Evolutionary conservation across 2,329 filamentous ascomycete species (phyloP), one percentile per base, ranked within the genome.

Genomic region (Alternaria novae-zelandiae): DNA sequence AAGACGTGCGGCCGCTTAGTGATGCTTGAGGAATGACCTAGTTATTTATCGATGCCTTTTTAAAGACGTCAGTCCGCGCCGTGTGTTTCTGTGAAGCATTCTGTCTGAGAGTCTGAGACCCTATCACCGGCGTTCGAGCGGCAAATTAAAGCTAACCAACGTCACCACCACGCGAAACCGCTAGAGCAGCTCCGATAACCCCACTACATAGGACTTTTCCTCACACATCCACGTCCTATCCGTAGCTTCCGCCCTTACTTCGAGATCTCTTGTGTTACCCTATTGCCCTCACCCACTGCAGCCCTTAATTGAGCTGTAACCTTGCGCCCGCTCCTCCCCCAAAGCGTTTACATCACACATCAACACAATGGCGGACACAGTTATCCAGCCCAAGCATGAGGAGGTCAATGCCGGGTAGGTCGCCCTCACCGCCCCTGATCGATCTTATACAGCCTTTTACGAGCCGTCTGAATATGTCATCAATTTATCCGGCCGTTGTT

Each of bases 401-500:
- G 82, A 83, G 70, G 68, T 73, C 73, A 82, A 78, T 72, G 82
- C 83, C 70, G 82, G 82, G 83, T 85, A 81, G 74, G 83, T 78
- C 21, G 45, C 57, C 32, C 53, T 56, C 51, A 54, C 45, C 30
- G 43, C 26, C 45, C 23, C 49, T 10, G 23, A 26, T 15, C 45
- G n/a, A 32, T 28, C 17, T 26, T 21, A 21, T 26, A 21, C 26
- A 20, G 30, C 28, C 9, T 36, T 15, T 15, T 28, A 23, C 13
- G 28, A 54, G 21, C 41, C 13, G n/a, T 45, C 21, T 47, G 11
- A 15, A 53, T 25, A 47, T 57, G n/a, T 47, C 45, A 30, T 55
- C 57, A 51, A 63, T 61, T 59, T 61, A 46, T 63, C 47, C 59
- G 59, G 30, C 54, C 20, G 23, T 26, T 51, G 41, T 43, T 46